Evolutionary conservation across 306 rosid genomes (phyloP).

Genomic region (Nissolia schottii): DNA sequence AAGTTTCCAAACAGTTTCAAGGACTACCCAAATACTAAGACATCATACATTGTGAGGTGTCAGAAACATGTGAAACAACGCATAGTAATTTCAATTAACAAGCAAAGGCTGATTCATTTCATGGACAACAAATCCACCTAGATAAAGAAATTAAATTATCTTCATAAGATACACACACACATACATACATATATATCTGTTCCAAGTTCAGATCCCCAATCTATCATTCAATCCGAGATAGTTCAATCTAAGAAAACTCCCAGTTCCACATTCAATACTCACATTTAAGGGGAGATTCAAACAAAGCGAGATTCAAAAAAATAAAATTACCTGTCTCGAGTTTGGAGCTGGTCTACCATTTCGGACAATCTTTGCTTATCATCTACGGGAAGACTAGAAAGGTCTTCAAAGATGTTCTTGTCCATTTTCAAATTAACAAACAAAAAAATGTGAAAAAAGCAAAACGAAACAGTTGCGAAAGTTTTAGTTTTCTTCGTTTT

Average conservation of each 20-base stretch:
- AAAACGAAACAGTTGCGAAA: neutral
- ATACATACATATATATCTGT: neutral
- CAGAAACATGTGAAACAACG: neutral
- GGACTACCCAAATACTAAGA: neutral
- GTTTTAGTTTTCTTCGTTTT: neutral
- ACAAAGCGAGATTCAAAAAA: neutral
- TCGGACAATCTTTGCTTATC: conserved; percentile 57
- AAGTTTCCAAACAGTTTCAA: neutral
- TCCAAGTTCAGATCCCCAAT: conserved; percentile 9
- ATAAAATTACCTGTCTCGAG: conserved; percentile 60
- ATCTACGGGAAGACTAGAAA: conserved; percentile 54
- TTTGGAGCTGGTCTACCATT: conserved; percentile 56
- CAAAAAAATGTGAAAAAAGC: neutral
- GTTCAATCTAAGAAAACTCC: neutral
- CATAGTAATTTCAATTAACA: neutral
- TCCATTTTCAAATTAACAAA: conserved; percentile 48
- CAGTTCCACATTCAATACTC: neutral
- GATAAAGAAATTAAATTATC: too few relatives aligned
- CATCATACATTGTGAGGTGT: neutral
- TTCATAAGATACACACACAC: too few relatives aligned
- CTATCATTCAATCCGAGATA: neutral
- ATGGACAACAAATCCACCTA: neutral
- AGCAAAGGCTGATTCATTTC: conserved; percentile 2
- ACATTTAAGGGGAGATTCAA: too few relatives aligned
- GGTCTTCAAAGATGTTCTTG: conserved; percentile 42